Base-by-base conservation (phyloP, 148 eudicot species). In the Mesembryanthemum crystallinum region DNA sequence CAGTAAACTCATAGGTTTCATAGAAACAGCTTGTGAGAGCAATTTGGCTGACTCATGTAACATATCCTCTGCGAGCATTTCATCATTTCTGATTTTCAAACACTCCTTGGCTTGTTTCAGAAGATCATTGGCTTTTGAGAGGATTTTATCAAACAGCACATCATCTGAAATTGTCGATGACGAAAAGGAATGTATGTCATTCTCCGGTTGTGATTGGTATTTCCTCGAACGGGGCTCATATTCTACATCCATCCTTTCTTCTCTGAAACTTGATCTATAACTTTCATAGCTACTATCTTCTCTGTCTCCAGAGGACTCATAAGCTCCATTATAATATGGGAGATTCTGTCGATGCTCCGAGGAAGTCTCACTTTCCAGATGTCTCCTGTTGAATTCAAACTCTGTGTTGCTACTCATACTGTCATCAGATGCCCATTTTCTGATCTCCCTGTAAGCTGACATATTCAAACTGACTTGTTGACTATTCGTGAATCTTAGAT, bases 1-100 rank as follows among this genome's bases (percentile, higher is more conserved):
- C 68, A 95, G 83, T 71, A 95, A 88, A 82, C 98, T 95, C 98
- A 92, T 86, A 35, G 98, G 98, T 80, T 91, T 90, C 83, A 92
- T 83, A 29, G 88, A 85, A 73, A 87, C 82, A 71, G 98, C 98
- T 84, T 85, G 86, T 3, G 89, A 81, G 27, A 92, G 93, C 78
- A 95, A 80, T 24, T 76, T 57, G 49, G 97, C 85, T 75, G 96
- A 86, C 42, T 89, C 79, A 51, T 80, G 76, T 51, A 95, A 79
- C 82, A 82, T 82, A 78, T 85, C 79, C 81, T 95, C 98, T 3
- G 86, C 89, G 21, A 73, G 70, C 11, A 64, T 69, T 72, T 89
- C 87, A 64, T 87, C 80, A 59, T 79, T 76, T 47, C 78, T 70
- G 18, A 63, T 70, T 75, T 69, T 83, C 73, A 86, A 79, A 83